Evolutionary conservation across 192 early-diverging fungal genomes (phyloP), one percentile per base, ranked within the genome.

Genomic region (Backusella psychrophila): DNA sequence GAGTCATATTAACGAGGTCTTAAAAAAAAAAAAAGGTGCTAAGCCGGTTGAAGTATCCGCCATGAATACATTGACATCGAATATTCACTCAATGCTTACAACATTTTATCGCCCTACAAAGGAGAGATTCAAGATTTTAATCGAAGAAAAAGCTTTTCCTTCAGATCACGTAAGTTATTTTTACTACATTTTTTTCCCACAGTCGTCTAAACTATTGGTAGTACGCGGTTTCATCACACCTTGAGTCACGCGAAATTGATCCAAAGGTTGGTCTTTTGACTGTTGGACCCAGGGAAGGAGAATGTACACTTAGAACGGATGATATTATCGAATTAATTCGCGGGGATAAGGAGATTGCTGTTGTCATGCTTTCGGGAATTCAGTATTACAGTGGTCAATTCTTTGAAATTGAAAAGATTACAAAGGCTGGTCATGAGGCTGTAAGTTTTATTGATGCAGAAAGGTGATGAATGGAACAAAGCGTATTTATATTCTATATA

Each of bases 301-400:
- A 96, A 73, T 73, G 72, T 59, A 86, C 82, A 11, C 78, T 97
- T 73, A 84, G 90, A 56, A 94, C 92, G 5, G 89, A 94, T 70
- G 96, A 97, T 78, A 96, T 99, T 71, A 75, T 98, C 66, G 81
- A 89, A 0, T 75, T 84, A 0, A 94, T 99, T 56, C 86, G 87
- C 73, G 81, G 88, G 33, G 94, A 96, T 15, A 86, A 91, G 67
- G 76, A 80, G 15, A 94, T 95, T 75, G 95, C 98, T 17, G 85
- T 98, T 15, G 93, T 99, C 3, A 84, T 96, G 79, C 91, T 98
- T 68, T 90, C 90, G 59, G 96, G 96, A 17, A 85, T 99, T 36
- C 96, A 99, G 80, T 99, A 96, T 81, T 98, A 98, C 83, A 96
- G 96, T 12, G 98, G 96, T 3, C 92, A 93, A 78, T 86, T 82